phyloP scores from a whole-genome alignment of 768 basidiomycete species.

The Lepiota venenata region DNA sequence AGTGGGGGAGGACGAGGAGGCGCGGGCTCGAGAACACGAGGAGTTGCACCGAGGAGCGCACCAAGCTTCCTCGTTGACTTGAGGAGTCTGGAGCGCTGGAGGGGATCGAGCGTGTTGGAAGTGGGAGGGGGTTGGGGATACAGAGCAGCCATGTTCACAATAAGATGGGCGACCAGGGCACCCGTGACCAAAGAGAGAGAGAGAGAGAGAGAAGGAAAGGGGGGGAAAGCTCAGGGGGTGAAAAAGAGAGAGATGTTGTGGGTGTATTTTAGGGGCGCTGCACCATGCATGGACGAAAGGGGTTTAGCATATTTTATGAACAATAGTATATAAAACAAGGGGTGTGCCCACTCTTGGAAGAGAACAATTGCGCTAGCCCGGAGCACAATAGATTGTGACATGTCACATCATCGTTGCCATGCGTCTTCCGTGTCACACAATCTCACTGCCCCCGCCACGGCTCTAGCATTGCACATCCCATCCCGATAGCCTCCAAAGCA shows the following conservation, averaged over 20 bases:
- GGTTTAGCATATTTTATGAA: neutral
- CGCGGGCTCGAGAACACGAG: slow-evolving; percentile 27
- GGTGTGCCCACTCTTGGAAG: neutral
- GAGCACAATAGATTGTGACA: slow-evolving; percentile 1
- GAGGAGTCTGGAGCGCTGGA: slow-evolving; percentile 50
- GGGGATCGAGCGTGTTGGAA: slow-evolving; percentile 40
- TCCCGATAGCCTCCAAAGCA: too few species aligned
- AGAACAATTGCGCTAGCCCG: neutral
- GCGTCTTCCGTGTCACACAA: neutral
- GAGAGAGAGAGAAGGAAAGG: neutral
- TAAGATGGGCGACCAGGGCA: slow-evolving; percentile 1
- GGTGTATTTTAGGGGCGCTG: neutral
- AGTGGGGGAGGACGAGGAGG: slow-evolving; percentile 1
- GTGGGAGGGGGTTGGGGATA: slow-evolving; percentile 39
- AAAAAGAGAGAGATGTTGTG: neutral
- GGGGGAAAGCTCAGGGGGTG: neutral
- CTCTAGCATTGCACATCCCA: neutral
- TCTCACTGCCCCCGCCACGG: neutral
- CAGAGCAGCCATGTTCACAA: neutral
- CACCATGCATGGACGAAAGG: neutral
- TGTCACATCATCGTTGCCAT: slow-evolving; percentile 1
- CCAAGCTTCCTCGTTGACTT: slow-evolving; percentile 57
- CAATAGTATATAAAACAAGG: neutral
- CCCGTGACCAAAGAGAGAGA: neutral
- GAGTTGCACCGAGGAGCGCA: slow-evolving; percentile 46